A percentile compares a stretch with the other conserved stretches of the same genome.
Evolutionary conservation across 306 rosid species (phyloP).

Genomic region (Vigna unguiculata): DNA sequence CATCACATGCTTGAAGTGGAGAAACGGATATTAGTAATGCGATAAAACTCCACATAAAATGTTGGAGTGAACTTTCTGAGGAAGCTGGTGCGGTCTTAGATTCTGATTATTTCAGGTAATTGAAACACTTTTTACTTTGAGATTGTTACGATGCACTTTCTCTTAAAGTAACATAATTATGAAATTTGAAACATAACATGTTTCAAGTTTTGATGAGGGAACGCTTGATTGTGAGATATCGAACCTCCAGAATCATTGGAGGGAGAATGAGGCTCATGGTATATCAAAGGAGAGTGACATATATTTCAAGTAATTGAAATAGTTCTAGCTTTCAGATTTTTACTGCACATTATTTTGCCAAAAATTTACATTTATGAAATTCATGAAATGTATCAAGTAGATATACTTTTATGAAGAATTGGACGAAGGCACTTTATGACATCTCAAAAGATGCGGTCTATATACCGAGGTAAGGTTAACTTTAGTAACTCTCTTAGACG

Average conservation of each 20-base stretch:
- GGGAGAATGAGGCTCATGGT: neutral
- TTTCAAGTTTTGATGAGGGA: fast-evolving
- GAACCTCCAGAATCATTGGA: fast-evolving
- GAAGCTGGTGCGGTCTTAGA: neutral
- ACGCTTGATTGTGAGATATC: neutral
- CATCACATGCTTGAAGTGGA: neutral
- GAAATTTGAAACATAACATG: neutral
- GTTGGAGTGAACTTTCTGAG: neutral
- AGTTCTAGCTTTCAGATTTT: neutral
- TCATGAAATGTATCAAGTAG: too few relatives aligned
- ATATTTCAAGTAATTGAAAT: neutral
- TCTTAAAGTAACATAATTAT: neutral
- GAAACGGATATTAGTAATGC: neutral
- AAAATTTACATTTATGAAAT: neutral
- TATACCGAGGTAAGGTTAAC: too few relatives aligned
- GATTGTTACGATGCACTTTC: neutral
- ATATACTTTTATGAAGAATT: too few relatives aligned
- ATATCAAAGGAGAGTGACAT: neutral
- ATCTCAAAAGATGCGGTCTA: too few relatives aligned
- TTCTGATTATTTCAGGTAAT: neutral
- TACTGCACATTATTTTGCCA: neutral
- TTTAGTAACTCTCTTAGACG: too few relatives aligned
- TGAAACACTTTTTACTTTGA: neutral
- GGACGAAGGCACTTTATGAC: too few relatives aligned
- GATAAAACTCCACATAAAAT: neutral